Evolutionary conservation across 2,329 filamentous ascomycete species (phyloP), one percentile per base, ranked within the genome.

Genomic region (Colletotrichum graminicola): DNA sequence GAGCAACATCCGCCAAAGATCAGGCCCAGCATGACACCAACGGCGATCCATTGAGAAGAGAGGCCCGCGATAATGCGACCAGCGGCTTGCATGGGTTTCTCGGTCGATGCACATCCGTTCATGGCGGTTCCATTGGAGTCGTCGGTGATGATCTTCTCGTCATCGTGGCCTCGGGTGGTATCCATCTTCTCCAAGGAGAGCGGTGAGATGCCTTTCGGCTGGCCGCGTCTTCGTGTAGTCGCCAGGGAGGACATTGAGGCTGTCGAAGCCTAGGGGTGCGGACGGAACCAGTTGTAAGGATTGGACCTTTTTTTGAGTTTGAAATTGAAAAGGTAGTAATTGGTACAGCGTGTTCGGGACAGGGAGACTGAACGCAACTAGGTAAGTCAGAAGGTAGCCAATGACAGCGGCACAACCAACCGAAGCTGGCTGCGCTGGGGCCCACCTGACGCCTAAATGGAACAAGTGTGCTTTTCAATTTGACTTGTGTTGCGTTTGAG

Each of bases 1-100:
- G 94, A 94, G 83, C 95, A 97, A 79, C 94, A 97, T 39, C 96
- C 96, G 62, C 96, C 96, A 81, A 99, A 98, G 71, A 99, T 98
- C 75, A 98, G 88, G 62, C 87, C 87, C 69, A 95, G 87, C 88
- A 97, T 97, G 68, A 87, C 85, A 29, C 86, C 84, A 56, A 91
- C 84, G 68, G 88, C 87, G 47, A 93, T 80, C 87, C 88, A 91
- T 80, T 87, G 86, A 41, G 89, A 88, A 70, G 92, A 87, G 51
- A 86, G 87, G 78, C 88, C 86, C 75, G 87, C 86, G 74, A 87
- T 85, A 72, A 88, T 85, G 75, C 85, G 84, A 67, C 85, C 85
- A 51, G 84, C 82, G 18, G 36, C 43, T 57, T 62, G 64, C n/a
- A 45, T 39, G n/a, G 64, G 54, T 51, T 71, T 67, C 36, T 71